Percentiles rank a stretch among this genome's conserved stretches.
These are phyloP conservation scores for Serendipita sp. DNA, from an alignment of 768 basidiomycete species.

Conservation along the genomic window DNA sequence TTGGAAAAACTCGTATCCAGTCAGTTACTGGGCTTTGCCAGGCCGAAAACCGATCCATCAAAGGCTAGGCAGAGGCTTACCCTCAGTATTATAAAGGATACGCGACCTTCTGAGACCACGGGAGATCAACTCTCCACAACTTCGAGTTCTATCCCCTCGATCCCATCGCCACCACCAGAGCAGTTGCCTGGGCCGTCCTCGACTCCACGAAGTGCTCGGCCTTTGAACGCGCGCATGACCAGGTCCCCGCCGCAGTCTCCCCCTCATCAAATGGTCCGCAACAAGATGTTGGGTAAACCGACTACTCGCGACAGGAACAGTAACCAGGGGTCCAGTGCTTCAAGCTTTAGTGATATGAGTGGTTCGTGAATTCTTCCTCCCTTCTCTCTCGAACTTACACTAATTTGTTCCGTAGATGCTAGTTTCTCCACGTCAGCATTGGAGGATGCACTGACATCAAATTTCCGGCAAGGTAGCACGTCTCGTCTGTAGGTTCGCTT, in stretches of 20 bases:
- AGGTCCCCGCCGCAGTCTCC: constrained; percentile 8
- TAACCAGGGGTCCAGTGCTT: constrained; percentile 55
- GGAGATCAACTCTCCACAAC: constrained; percentile 31
- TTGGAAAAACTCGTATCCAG: constrained; percentile 59
- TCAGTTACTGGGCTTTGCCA: constrained; percentile 50
- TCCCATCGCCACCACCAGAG: constrained; percentile 53
- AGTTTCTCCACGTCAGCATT: constrained; percentile 66
- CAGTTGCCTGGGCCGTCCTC: constrained; percentile 23
- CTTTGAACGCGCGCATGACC: not conserved
- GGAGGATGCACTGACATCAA: constrained; percentile 67
- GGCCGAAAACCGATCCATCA: constrained; percentile 7
- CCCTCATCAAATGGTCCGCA: not conserved
- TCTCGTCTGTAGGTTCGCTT: constrained; percentile 49
- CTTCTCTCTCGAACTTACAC: not conserved
- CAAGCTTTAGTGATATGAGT: constrained; percentile 76
- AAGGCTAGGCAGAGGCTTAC: not conserved
- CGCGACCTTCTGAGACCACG: not conserved
- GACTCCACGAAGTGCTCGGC: constrained; percentile 18
- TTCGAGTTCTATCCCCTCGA: constrained; percentile 65
- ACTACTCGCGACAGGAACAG: constrained; percentile 41
- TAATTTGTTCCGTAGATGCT: constrained; percentile 31
- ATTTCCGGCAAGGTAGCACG: constrained; percentile 40
- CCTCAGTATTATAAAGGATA: not conserved
- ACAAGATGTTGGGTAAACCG: constrained; percentile 19
- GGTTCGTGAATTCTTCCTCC: constrained; percentile 39